Conservation (phyloP, 2,329 filamentous ascomycete genomes). For the Paraphaeosphaeria sporulosa region DNA sequence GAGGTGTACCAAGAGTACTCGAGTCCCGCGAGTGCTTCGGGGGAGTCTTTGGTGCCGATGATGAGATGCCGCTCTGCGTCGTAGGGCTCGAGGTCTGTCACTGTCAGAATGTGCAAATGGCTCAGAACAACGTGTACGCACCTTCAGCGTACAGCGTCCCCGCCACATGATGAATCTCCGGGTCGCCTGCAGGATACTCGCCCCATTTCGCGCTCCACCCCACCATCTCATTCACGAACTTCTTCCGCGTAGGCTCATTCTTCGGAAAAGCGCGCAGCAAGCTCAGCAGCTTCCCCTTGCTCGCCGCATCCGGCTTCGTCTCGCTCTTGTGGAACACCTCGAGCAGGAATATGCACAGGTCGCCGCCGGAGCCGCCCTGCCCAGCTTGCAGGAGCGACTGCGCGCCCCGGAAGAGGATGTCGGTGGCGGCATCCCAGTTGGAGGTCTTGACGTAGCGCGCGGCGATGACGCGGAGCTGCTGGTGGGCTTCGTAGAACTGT, state of each 20-base stretch:
- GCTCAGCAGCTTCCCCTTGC: constrained; percentile 77
- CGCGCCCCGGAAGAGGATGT: constrained; percentile 85
- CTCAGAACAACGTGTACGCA: constrained; percentile 36
- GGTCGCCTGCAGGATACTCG: constrained; percentile 88
- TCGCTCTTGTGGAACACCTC: constrained; percentile 91
- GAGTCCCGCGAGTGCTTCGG: constrained; percentile 79
- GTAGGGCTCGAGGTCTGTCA: constrained; percentile 82
- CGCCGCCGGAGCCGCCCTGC: constrained; percentile 92
- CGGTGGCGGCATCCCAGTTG: constrained; percentile 85
- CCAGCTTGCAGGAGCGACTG: constrained; percentile 86
- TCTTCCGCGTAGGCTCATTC: constrained; percentile 90
- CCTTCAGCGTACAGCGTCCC: constrained; percentile 87
- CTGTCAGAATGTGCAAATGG: background rate
- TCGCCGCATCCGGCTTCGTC: constrained; percentile 75
- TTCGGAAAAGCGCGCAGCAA: constrained; percentile 81
- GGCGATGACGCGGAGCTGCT: constrained; percentile 95
- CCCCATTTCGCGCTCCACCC: constrained; percentile 88
- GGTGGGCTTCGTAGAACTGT: constrained; percentile 97
- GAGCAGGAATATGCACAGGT: constrained; percentile 84
- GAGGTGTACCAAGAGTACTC: constrained; percentile 95
- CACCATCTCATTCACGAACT: constrained; percentile 86
- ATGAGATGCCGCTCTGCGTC: constrained; percentile 91
- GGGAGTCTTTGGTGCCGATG: constrained; percentile 87
- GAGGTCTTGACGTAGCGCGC: constrained; percentile 89
- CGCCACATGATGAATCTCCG: constrained; percentile 91